A percentile compares a stretch with the other conserved stretches of the same genome.
phyloP scores from a whole-genome alignment of 352 stramenopile species.

The Sclerospora graminicola region DNA sequence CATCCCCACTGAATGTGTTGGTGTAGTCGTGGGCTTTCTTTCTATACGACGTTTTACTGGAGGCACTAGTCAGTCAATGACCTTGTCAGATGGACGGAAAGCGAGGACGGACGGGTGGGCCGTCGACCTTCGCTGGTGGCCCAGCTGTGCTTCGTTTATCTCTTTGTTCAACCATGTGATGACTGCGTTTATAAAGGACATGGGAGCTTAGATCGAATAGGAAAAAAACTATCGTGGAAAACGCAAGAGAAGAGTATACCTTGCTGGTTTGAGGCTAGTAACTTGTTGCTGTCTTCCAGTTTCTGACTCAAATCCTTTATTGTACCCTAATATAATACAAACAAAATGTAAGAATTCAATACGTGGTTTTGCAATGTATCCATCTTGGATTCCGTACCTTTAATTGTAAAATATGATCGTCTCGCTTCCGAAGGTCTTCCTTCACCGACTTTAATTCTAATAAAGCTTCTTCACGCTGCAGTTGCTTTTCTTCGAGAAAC shows the following conservation, averaged over 20 bases:
- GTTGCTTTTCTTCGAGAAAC: conserved; percentile 71
- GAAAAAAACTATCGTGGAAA: background rate
- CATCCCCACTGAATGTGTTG: too few species aligned
- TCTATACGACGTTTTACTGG: too few species aligned
- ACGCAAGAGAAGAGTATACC: conserved; percentile 17
- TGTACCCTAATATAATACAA: conserved; percentile 24
- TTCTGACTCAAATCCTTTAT: conserved; percentile 74
- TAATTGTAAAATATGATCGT: conserved; percentile 49
- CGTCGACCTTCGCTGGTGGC: conserved; percentile 46
- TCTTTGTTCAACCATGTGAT: conserved; percentile 89
- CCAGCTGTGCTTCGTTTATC: conserved; percentile 84
- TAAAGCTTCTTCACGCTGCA: conserved; percentile 51
- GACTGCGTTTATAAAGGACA: conserved; percentile 27
- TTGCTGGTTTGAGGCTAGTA: conserved; percentile 85
- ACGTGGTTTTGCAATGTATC: background rate
- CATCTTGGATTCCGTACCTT: conserved; percentile 26
- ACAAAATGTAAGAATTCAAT: background rate
- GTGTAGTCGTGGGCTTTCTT: too few species aligned
- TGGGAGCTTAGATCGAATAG: background rate
- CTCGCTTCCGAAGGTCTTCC: conserved; percentile 58
- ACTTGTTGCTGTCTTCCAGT: conserved; percentile 82
- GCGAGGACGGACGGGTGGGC: conserved; percentile 62
- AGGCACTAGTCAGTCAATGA: conserved; percentile 2
- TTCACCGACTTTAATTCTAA: conserved; percentile 52
- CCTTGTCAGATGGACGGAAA: conserved; percentile 48